A percentile compares a stretch with the other conserved stretches of the same genome.
Evolutionary conservation across 352 stramenopile genomes (phyloP).

Genomic region (Hyaloperonospora brassicae): DNA sequence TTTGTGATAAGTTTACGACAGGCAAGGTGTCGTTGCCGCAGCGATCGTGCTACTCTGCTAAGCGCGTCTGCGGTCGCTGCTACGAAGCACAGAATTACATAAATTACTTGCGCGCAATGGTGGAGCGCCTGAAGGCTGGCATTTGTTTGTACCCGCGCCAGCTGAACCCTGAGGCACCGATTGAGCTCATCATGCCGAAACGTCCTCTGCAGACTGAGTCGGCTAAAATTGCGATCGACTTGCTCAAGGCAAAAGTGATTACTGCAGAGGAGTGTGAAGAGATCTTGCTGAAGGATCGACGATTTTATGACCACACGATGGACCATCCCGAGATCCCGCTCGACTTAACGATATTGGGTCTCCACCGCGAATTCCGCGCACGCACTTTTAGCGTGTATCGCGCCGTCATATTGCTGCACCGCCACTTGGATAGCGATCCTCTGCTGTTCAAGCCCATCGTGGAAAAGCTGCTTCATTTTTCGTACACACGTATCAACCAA

Average conservation of each 20-base stretch:
- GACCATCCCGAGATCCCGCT: conserved; percentile 81
- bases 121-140: conserved; percentile 75
- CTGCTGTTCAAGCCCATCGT: conserved; percentile 84
- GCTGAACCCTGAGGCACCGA: conserved; percentile 75
- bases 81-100: conserved; percentile 80
- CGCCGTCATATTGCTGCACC: conserved; percentile 78
- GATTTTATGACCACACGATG: conserved; percentile 76
- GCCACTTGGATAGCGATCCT: conserved; percentile 77
- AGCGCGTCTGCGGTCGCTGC: conserved; percentile 81
- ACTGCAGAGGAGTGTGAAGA: conserved; percentile 84
- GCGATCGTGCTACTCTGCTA: conserved; percentile 71
- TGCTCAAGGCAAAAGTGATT: conserved; percentile 76
- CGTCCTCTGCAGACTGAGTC: conserved; percentile 70
- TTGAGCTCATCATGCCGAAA: conserved; percentile 86
- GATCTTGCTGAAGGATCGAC: conserved; percentile 72
- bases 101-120: conserved; percentile 80
- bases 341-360: conserved; percentile 74
- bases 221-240: conserved; percentile 80
- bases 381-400: conserved; percentile 77
- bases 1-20: conserved; percentile 75
- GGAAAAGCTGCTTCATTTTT: conserved; percentile 77
- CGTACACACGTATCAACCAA: conserved; percentile 85
- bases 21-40: conserved; percentile 77
- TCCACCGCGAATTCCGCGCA: conserved; percentile 83
- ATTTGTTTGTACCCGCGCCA: conserved; percentile 83